Evolutionary conservation across 768 basidiomycete genomes (phyloP), one percentile per base, ranked within the genome.

Genomic region (Tubosaeta brunneosetosa): DNA sequence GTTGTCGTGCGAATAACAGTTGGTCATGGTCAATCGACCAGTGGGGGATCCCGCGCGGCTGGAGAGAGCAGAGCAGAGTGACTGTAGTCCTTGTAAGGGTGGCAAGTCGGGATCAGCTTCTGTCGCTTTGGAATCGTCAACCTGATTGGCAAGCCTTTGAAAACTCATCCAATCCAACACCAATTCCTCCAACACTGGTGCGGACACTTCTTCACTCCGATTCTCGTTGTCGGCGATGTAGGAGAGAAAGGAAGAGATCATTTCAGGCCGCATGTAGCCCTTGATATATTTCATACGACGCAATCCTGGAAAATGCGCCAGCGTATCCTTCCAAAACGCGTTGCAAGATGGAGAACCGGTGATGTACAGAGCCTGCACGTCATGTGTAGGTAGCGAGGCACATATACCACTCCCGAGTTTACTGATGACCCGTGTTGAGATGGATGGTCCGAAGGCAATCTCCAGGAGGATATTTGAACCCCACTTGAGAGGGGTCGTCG

Each of bases 381-480:
- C 14, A 2, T 22, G 11, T 14, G 47, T 17, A 12, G 53, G 43
- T 1, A 53, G 10, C 26, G n/a, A 41, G 33, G 45, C 19, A 44
- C 40, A 58, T 4, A 61, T 16, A 6, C 12, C 9, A 14, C 31
- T 14, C 22, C 47, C 33, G 13, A 54, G 19, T 40, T 4, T 17
- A 2, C 1, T n/a, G 3, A 17, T 25, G 37, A 36, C 44, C n/a
- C 1, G 3, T 17, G 4, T 5, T 32, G 29, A 19, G 3, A 3
- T 11, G 3, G 2, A 4, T 17, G 17, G 13, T 4, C 1, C 14
- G 13, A 38, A 7, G 14, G n/a, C 6, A 16, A 55, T 25, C 19
- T n/a, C 44, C 13, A 53, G 43, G 31, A 53, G 52, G 16, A 63
- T 43, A 14, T 50, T 19, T 10, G 38, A 40, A 11, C 10, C 38